Evolutionary conservation across 768 basidiomycete genomes (phyloP).

Genomic region (Daedaleopsis sinensis): DNA sequence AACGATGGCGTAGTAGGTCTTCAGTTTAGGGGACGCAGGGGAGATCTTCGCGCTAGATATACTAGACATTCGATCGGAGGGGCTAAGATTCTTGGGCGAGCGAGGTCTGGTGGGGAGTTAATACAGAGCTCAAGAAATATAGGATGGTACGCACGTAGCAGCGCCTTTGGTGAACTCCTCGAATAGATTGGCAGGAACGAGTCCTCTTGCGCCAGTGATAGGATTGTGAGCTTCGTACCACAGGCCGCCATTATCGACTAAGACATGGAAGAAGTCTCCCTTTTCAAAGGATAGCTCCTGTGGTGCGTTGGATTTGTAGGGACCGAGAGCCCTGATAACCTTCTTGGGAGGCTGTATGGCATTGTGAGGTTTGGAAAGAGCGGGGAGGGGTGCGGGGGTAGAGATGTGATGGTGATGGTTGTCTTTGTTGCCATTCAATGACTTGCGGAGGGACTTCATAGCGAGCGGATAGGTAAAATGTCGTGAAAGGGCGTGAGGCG

Average conservation of each 20-base stretch:
- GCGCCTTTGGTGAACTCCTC: slow-evolving; percentile 86
- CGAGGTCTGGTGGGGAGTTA: slow-evolving; percentile 14
- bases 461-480: slow-evolving; percentile 27
- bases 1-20: slow-evolving; percentile 92
- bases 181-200: slow-evolving; percentile 86
- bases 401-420: slow-evolving; percentile 66
- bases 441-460: slow-evolving; percentile 88
- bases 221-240: slow-evolving; percentile 98
- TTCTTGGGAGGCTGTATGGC: slow-evolving; percentile 88
- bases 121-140: slow-evolving; percentile 4
- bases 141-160: slow-evolving; percentile 51
- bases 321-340: slow-evolving; percentile 83
- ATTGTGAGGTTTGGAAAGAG: slow-evolving; percentile 69
- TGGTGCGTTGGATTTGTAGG: slow-evolving; percentile 70
- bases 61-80: slow-evolving; percentile 15
- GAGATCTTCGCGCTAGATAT: slow-evolving; percentile 9
- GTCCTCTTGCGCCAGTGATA: slow-evolving; percentile 84
- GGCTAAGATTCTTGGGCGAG: slow-evolving; percentile 17
- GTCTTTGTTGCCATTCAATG: slow-evolving; percentile 70
- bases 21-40: slow-evolving; percentile 41
- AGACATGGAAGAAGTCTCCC: slow-evolving; percentile 98
- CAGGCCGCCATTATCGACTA: slow-evolving; percentile 61
- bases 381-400: slow-evolving; percentile 65
- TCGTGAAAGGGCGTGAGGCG: slow-evolving; percentile 30
- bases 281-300: slow-evolving; percentile 88